Evolutionary conservation across 257 asterid genomes (phyloP).

Genomic region (Ocimum tenuiflorum): DNA sequence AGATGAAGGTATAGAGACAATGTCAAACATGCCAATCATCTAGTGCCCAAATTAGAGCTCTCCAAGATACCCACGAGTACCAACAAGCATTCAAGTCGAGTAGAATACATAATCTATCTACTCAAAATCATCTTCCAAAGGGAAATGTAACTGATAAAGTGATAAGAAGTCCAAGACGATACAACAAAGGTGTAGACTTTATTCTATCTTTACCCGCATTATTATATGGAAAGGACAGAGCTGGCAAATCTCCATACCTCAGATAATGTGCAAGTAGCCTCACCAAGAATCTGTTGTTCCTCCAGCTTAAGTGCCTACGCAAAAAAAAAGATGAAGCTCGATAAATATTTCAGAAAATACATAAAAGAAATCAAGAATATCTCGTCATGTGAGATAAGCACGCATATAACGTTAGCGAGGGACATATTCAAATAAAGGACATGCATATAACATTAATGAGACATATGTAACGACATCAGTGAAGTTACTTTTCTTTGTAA

Average conservation of each 20-base stretch:
- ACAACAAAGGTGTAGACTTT: conserved; percentile 11
- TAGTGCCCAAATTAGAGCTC: conserved; percentile 11
- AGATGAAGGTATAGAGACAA: conserved; percentile 13
- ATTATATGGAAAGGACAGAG: conserved; percentile 4
- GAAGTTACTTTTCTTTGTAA: neutral
- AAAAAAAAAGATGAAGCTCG: neutral
- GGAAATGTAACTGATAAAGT: neutral
- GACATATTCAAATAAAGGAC: neutral
- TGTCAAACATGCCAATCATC: neutral
- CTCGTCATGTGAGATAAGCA: neutral
- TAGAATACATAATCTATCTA: conserved; percentile 5
- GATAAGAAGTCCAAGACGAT: neutral
- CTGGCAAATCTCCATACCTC: conserved; percentile 49
- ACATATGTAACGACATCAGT: neutral
- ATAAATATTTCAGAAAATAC: neutral
- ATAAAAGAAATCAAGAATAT: neutral
- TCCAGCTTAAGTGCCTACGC: conserved; percentile 59
- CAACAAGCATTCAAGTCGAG: conserved; percentile 7
- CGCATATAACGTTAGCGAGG: neutral
- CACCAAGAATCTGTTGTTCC: conserved; percentile 97
- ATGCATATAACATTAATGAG: neutral
- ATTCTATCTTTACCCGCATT: conserved; percentile 6
- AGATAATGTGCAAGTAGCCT: conserved; percentile 72
- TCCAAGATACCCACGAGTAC: conserved; percentile 6
- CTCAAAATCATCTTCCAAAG: conserved; percentile 16